Evolutionary conservation across 2,329 filamentous ascomycete species (phyloP), one percentile per base, ranked within the genome.

Genomic region (Alternaria viburni): DNA sequence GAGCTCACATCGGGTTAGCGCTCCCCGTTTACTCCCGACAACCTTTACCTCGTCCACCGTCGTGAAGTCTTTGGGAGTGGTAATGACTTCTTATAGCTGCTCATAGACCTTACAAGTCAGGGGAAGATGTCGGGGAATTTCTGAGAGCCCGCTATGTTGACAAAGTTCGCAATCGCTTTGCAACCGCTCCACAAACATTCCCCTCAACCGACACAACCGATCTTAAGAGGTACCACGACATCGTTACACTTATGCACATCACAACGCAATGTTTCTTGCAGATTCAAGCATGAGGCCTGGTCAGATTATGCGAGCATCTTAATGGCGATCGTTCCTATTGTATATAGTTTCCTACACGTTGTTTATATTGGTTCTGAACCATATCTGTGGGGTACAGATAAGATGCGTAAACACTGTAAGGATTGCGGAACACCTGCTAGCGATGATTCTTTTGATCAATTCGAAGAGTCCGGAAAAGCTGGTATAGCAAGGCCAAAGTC

Each of bases 1-100:
- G 61, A 58, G 59, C 60, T 65, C 61, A 55, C 36, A 57, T 65
- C 44, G 45, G 65, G 65, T 62, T 61, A 71, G 64, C 59, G 49
- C 41, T 59, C 58, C 63, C 65, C 65, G 57, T 64, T 61, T 59
- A 52, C 54, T 57, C 56, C 65, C 62, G 65, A 66, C 21, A 41
- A 52, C 57, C 47, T 52, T 36, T 26, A 55, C 54, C 44, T 58
- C 46, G 54, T 57, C 57, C 54, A 55, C 47, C 21, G 28, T 36
- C 47, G 30, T 49, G 26, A 7, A 13, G 36, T 9, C 17, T 6
- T 50, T 36, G 30, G 7, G 46, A 6, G 32, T 19, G 19, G 4
- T 25, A 7, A n/a, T 4, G 25, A 17, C 17, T 17, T 28, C 10
- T 11, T n/a, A 2, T 19, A 4, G 9, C 15, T 10, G 5, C 15